Conservation (phyloP, 2,329 filamentous ascomycete species). For the Xylariaceae sp. region DNA sequence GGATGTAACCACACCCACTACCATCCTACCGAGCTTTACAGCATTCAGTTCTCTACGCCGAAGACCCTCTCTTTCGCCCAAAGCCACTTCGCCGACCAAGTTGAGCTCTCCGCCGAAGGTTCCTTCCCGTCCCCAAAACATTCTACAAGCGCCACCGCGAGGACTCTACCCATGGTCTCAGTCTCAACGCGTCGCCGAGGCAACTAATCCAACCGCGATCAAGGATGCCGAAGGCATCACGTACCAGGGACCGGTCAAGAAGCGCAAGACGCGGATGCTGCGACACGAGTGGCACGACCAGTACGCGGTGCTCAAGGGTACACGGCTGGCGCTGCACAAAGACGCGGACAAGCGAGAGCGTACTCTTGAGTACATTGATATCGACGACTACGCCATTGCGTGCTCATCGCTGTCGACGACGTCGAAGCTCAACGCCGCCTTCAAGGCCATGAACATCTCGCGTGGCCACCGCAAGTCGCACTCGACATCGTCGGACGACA, state of each 20-base stretch:
- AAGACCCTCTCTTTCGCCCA: slow-evolving; percentile 33
- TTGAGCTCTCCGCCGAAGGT: slow-evolving; percentile 31
- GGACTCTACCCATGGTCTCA: slow-evolving; percentile 53
- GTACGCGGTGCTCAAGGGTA: slow-evolving; percentile 79
- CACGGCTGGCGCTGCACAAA: slow-evolving; percentile 70
- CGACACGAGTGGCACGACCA: slow-evolving; percentile 92
- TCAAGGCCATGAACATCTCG: slow-evolving; percentile 69
- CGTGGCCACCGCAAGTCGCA: slow-evolving; percentile 37
- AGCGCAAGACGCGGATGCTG: slow-evolving; percentile 82
- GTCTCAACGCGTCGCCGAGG: slow-evolving; percentile 27
- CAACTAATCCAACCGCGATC: slow-evolving; percentile 29
- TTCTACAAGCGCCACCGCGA: slow-evolving; percentile 48
- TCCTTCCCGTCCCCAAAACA: slow-evolving; percentile 31
- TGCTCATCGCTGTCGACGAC: slow-evolving; percentile 71
- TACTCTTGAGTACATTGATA: slow-evolving; percentile 74
- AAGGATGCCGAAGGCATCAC: slow-evolving; percentile 49
- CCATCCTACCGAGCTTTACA: slow-evolving; percentile 19
- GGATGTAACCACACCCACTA: slow-evolving; percentile 42
- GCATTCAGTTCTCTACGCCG: slow-evolving; percentile 31
- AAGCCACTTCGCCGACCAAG: slow-evolving; percentile 26
- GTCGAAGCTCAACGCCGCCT: slow-evolving; percentile 79
- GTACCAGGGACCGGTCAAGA: slow-evolving; percentile 87
- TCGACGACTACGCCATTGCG: slow-evolving; percentile 82
- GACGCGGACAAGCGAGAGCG: slow-evolving; percentile 45
- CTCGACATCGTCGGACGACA: slow-evolving; percentile 43